These are phyloP conservation scores for Lepidium sativum DNA, from an alignment of 345 rosid genomes.

Conservation along the genomic window DNA sequence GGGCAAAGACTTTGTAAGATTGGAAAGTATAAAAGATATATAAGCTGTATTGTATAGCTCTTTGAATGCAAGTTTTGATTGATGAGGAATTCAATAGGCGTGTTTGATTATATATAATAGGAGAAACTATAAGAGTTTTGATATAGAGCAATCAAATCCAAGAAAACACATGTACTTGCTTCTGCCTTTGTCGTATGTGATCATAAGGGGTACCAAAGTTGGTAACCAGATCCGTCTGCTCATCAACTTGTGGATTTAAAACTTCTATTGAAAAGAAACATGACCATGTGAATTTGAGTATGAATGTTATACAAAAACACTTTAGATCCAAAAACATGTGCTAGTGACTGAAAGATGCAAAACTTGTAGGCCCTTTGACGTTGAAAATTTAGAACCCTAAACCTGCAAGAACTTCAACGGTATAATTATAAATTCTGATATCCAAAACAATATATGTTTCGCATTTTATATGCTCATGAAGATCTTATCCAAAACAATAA, in stretches of 20 bases:
- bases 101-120: not conserved
- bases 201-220: not conserved
- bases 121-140: not conserved
- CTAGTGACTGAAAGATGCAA: not conserved
- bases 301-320: not conserved
- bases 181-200: not conserved
- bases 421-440: too few relatives aligned
- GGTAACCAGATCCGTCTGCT: not conserved
- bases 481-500: too few relatives aligned
- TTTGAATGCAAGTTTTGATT: not conserved
- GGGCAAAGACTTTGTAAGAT: not conserved
- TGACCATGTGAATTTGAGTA: conserved; percentile 5
- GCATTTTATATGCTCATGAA: too few relatives aligned
- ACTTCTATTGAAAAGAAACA: not conserved
- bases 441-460: too few relatives aligned
- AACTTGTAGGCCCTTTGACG: not conserved
- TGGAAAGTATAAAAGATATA: not conserved
- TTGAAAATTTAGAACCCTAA: not conserved
- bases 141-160: not conserved
- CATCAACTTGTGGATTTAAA: not conserved
- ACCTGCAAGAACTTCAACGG: not conserved
- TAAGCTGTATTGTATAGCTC: not conserved
- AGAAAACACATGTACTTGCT: conserved; percentile 10
- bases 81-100: not conserved
- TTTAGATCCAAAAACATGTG: conserved; percentile 4